Evolutionary conservation across 805 yeast genomes (phyloP), one percentile per base, ranked within the genome.

Genomic region (Candida morakotiae): DNA sequence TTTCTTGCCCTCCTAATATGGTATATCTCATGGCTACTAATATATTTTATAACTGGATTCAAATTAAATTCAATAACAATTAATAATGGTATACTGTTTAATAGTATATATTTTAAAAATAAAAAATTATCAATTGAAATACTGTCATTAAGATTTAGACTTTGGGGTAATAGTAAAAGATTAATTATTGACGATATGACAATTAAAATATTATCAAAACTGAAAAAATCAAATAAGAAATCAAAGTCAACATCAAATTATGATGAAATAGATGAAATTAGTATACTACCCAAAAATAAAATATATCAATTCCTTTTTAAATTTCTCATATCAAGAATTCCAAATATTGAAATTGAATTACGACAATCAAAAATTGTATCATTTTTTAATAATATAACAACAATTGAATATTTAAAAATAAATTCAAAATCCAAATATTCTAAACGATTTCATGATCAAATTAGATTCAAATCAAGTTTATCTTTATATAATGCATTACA

Each of bases 51-150:
- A 6, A 43, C 55, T 8, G 73, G 73, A 18, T 37, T 66, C 33
- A 60, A 62, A 39, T 42, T 67, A 25, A 48, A 52, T 22, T 53
- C 60, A 13, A 29, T 67, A 4, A 41, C 63, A 13, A 51, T 67
- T 26, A 63, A 59, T 44, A 66, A 66, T 43, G 72, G 73, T 9
- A 37, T 67, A 2, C 60, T 51, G 60, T 47, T 65, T 44, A 62
- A 64, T 42, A 48, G 57, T 3, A 45, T 67, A 17, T 34, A 50
- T 4, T 35, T 58, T 37, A 35, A 35, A 9, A 39, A 46, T 16
- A 40, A 38, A 19, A 35, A 31, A 19, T n/a, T 38, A n/a, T 17
- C 33, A 13, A 11, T 66, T 1, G 18, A 37, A 3, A 31, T 60
- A 5, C 42, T 47, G 9, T 52, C 62, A 10, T 30, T 64, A 2